Evolutionary conservation across 225 moss, liverwort and hornwort species (phyloP).

Genomic region (Takakia lepidozioides): DNA sequence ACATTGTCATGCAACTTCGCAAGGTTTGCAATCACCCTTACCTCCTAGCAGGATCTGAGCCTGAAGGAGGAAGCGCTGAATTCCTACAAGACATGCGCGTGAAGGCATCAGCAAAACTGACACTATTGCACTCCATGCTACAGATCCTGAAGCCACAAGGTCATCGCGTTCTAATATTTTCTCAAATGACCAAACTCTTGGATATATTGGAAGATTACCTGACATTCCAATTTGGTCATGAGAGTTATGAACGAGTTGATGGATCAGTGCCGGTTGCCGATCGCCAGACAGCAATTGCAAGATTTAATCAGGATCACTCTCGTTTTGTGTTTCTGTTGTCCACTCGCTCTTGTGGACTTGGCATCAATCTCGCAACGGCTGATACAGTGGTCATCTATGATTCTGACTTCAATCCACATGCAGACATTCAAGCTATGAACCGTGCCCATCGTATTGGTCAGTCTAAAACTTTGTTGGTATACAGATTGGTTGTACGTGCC

Average conservation of each 20-base stretch:
- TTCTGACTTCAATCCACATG: slow-evolving; percentile 75
- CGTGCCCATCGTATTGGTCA: slow-evolving; percentile 66
- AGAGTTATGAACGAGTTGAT: slow-evolving; percentile 76
- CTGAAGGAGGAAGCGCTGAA: slow-evolving; percentile 54
- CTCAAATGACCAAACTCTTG: slow-evolving; percentile 65
- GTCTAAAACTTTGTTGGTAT: slow-evolving; percentile 61
- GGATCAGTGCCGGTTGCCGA: slow-evolving; percentile 54
- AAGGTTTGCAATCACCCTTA: slow-evolving; percentile 92
- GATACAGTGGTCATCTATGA: slow-evolving; percentile 94
- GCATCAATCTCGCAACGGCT: slow-evolving; percentile 61
- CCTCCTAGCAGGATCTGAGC: slow-evolving; percentile 58
- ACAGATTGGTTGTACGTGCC: slow-evolving; percentile 62
- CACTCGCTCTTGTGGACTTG: slow-evolving; percentile 68
- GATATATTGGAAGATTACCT: slow-evolving; percentile 84
- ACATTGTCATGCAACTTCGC: slow-evolving; percentile 71
- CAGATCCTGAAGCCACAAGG: slow-evolving; percentile 58
- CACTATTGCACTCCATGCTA: slow-evolving; percentile 83
- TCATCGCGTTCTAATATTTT: slow-evolving; percentile 74
- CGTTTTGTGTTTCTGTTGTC: slow-evolving; percentile 85
- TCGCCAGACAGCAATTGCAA: slow-evolving; percentile 56
- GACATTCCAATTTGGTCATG: slow-evolving; percentile 49
- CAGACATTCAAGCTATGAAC: slow-evolving; percentile 87
- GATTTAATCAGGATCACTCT: slow-evolving; percentile 73
- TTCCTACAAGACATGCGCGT: slow-evolving; percentile 73
- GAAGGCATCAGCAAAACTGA: slow-evolving; percentile 80